Conservation (phyloP, 257 asterid genomes). For the Craterostigma plantagineum region DNA sequence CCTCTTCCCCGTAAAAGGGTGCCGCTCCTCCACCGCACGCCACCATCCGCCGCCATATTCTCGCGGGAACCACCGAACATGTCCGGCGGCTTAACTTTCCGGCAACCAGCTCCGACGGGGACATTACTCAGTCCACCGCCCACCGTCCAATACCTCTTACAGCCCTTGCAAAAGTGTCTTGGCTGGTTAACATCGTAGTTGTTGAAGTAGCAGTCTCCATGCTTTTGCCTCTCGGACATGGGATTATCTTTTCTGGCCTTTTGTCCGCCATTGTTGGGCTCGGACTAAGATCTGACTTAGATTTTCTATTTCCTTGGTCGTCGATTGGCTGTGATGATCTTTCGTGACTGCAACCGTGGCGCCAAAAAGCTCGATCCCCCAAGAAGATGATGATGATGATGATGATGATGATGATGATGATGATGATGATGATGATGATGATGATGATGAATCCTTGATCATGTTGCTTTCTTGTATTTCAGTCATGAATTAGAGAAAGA, state of each 20-base stretch:
- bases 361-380: slow-evolving; percentile 5
- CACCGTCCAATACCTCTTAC: slow-evolving; percentile 99
- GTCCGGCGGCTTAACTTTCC: slow-evolving; percentile 47
- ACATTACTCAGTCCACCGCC: slow-evolving; percentile 96
- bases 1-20: no score
- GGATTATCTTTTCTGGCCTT: slow-evolving; percentile 73
- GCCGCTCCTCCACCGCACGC: no score
- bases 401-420: no score
- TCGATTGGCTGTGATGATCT: neutral
- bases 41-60: no score
- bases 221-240: slow-evolving; percentile 95
- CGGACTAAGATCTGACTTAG: no score
- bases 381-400: no score
- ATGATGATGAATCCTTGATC: no score
- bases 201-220: slow-evolving; percentile 96
- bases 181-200: slow-evolving; percentile 92
- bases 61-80: no score
- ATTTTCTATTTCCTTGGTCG: neutral
- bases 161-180: slow-evolving; percentile 80
- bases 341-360: no score
- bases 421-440: no score
- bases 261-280: slow-evolving; percentile 9
- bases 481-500: no score
- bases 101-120: slow-evolving; percentile 93
- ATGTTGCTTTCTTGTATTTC: no score